These are phyloP conservation scores for Lipomyces lipofer DNA, from an alignment of 805 yeast species.

Conservation along the genomic window DNA sequence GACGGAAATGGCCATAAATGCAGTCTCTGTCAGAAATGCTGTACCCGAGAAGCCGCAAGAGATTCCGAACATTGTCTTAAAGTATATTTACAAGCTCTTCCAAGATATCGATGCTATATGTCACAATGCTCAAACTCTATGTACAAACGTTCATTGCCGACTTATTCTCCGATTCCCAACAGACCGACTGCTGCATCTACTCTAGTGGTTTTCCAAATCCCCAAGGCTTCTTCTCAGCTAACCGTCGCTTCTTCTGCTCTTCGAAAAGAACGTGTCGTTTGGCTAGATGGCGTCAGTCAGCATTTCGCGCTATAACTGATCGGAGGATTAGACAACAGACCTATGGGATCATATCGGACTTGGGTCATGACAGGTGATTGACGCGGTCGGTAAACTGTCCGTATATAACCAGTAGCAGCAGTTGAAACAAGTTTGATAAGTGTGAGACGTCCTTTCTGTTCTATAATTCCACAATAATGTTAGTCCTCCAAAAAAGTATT, in stretches of 20 bases:
- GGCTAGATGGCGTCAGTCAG: slow-evolving; percentile 42
- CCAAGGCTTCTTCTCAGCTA: slow-evolving; percentile 38
- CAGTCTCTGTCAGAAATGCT: too few species aligned
- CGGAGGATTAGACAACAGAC: slow-evolving; percentile 34
- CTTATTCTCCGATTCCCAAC: too few species aligned
- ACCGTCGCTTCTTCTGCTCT: slow-evolving; percentile 84
- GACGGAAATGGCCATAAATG: too few species aligned
- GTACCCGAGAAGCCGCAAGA: too few species aligned
- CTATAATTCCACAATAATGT: too few species aligned
- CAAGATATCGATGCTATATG: too few species aligned
- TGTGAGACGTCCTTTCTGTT: slow-evolving; percentile 75
- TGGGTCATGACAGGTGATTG: slow-evolving; percentile 76
- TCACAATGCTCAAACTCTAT: too few species aligned
- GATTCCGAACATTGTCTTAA: too few species aligned
- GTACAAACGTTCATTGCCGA: too few species aligned
- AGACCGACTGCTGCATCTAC: neutral
- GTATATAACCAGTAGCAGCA: slow-evolving; percentile 85
- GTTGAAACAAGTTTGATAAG: slow-evolving; percentile 83
- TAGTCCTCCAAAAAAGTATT: too few species aligned
- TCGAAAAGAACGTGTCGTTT: slow-evolving; percentile 88
- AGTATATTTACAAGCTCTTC: too few species aligned
- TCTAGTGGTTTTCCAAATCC: slow-evolving; percentile 30
- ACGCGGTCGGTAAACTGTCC: slow-evolving; percentile 79
- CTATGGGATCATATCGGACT: slow-evolving; percentile 80
- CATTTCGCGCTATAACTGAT: neutral